Percentiles rank a stretch among this genome's conserved stretches.
These are phyloP conservation scores for Turritis glabra DNA, from an alignment of 345 rosid genomes.

Conservation along the genomic window DNA sequence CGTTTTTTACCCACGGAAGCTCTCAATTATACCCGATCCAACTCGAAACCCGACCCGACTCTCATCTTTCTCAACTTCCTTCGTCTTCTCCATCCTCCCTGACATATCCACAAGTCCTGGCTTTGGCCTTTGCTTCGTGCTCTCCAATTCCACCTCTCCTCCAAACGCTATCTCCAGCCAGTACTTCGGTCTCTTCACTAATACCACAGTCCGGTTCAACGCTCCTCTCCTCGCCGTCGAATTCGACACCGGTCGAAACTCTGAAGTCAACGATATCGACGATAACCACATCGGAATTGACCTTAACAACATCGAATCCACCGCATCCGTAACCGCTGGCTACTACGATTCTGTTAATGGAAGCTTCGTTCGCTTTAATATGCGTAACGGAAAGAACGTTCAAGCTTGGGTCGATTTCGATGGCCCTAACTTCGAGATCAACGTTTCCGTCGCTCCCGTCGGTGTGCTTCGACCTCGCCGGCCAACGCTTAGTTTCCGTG, in stretches of 20 bases:
- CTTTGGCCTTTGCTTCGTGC: conserved; percentile 82
- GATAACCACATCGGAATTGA: conserved; percentile 78
- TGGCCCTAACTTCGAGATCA: conserved; percentile 61
- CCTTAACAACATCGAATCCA: conserved; percentile 58
- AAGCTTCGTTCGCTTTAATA: conserved; percentile 51
- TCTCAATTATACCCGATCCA: conserved; percentile 49
- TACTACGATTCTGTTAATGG: conserved; percentile 57
- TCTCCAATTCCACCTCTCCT: conserved; percentile 73
- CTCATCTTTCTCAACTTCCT: conserved; percentile 75
- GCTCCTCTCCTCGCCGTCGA: conserved; percentile 80
- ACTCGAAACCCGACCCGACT: conserved; percentile 46
- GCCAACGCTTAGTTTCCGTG: conserved; percentile 58
- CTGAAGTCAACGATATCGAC: conserved; percentile 65
- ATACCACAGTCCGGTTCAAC: conserved; percentile 36
- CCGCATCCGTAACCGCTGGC: conserved; percentile 43
- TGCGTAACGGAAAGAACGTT: conserved; percentile 72
- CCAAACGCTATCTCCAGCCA: conserved; percentile 69
- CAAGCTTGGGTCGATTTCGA: conserved; percentile 90
- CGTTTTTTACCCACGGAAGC: conserved; percentile 54
- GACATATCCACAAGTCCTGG: conserved; percentile 68
- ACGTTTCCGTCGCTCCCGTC: conserved; percentile 70
- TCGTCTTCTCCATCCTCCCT: conserved; percentile 48
- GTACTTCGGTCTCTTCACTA: conserved; percentile 71
- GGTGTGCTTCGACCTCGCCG: conserved; percentile 59
- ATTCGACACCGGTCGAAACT: conserved; percentile 70